Evolutionary conservation across 2,329 filamentous ascomycete species (phyloP).

Genomic region (Trichoderma breve): DNA sequence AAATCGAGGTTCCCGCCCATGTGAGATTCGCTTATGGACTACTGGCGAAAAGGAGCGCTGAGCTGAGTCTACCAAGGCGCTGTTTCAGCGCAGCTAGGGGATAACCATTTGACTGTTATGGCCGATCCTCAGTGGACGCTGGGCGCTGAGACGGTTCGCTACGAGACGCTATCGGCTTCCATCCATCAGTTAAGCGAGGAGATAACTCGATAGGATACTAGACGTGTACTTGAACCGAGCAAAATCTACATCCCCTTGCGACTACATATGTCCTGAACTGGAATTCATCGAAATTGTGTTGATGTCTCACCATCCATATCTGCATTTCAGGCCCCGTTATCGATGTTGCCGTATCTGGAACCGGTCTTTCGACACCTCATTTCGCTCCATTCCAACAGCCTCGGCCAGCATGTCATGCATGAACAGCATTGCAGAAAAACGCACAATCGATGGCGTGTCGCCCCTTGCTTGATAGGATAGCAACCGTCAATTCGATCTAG

Average conservation of each 20-base stretch:
- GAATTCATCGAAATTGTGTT: background rate
- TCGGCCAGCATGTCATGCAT: conserved; percentile 17
- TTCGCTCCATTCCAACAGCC: conserved; percentile 4
- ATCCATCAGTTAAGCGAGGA: background rate
- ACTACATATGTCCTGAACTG: background rate
- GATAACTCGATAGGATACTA: background rate
- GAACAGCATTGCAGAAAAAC: conserved; percentile 8
- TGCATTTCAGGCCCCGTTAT: background rate
- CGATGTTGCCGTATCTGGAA: background rate
- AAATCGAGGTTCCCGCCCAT: background rate
- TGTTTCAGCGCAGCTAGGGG: background rate
- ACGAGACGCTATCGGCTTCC: background rate
- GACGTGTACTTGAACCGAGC: background rate
- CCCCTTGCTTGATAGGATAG: conserved; percentile 5
- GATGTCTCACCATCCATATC: background rate
- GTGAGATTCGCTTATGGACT: background rate
- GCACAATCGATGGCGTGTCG: conserved; percentile 9
- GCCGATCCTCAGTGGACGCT: background rate
- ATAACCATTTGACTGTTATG: background rate
- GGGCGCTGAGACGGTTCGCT: background rate
- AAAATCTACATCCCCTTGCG: background rate
- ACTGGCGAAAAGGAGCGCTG: background rate
- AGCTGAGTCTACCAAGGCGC: background rate
- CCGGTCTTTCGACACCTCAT: background rate
- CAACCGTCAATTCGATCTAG: conserved; percentile 7